These are phyloP conservation scores for Hippophae rhamnoides DNA, from an alignment of 306 rosid genomes.

Conservation along the genomic window DNA sequence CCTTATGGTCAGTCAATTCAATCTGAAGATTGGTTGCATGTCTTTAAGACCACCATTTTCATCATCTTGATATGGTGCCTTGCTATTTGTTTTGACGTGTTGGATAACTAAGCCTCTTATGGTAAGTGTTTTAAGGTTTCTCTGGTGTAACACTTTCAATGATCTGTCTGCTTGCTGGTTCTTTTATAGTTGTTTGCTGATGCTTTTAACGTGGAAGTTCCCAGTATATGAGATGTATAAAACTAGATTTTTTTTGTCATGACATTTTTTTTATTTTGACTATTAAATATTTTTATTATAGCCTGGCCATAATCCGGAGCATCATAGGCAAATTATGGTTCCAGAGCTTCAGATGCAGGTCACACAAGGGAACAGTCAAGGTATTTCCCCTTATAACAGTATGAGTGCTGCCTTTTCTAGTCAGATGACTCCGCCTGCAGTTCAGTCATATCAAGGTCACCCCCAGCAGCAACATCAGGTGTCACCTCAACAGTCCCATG, in stretches of 20 bases:
- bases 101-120: no score
- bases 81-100: no score
- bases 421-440: constrained; percentile 63
- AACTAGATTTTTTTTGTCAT: neutral
- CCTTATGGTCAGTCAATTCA: no score
- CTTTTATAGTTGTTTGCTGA: no score
- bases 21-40: no score
- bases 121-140: no score
- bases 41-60: no score
- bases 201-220: neutral
- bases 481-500: constrained; percentile 68
- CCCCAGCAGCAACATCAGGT: constrained; percentile 67
- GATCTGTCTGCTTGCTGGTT: no score
- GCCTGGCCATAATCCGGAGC: constrained; percentile 83
- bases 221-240: neutral
- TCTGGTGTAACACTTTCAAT: no score
- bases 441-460: constrained; percentile 67
- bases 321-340: constrained; percentile 76
- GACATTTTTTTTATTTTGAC: constrained; percentile 5
- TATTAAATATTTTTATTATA: constrained; percentile 19
- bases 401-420: constrained; percentile 64
- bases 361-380: constrained; percentile 66
- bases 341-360: constrained; percentile 78
- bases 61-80: no score
- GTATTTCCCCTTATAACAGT: constrained; percentile 65